Percentiles rank a stretch among this genome's conserved stretches.
These are phyloP conservation scores for Arthroderma uncinatum DNA, from an alignment of 2,329 filamentous ascomycete species.

Conservation along the genomic window DNA sequence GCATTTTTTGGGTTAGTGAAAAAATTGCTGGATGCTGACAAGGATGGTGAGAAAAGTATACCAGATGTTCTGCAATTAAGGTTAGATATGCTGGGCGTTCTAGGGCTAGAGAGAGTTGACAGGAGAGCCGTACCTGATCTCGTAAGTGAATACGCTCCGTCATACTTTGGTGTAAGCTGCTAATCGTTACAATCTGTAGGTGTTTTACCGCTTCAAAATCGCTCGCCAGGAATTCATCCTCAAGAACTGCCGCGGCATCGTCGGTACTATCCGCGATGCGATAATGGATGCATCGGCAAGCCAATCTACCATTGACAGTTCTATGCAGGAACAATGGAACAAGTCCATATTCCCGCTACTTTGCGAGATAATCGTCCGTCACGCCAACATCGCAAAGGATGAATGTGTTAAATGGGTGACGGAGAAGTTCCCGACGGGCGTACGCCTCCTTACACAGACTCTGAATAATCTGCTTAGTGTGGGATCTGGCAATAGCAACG, in stretches of 20 bases:
- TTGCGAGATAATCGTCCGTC: constrained; percentile 26
- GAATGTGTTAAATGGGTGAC: constrained; percentile 24
- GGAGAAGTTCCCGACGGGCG: constrained; percentile 20
- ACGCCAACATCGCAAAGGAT: constrained; percentile 21
- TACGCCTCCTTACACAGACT: constrained; percentile 22
- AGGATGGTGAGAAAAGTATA: constrained; percentile 9
- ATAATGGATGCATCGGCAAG: constrained; percentile 13
- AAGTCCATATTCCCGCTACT: constrained; percentile 23
- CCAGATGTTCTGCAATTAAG: constrained; percentile 5
- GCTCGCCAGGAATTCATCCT: constrained; percentile 30
- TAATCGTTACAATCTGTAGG: constrained; percentile 11
- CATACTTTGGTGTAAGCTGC: background rate
- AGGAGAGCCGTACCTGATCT: constrained; percentile 18
- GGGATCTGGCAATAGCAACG: constrained; percentile 16
- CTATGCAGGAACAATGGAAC: constrained; percentile 16
- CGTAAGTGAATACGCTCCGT: constrained; percentile 15
- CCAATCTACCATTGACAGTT: background rate
- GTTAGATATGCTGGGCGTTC: constrained; percentile 7
- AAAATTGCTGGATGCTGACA: constrained; percentile 20
- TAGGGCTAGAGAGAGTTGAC: background rate
- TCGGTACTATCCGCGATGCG: constrained; percentile 27
- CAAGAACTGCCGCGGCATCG: constrained; percentile 25
- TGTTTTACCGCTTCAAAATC: constrained; percentile 32
- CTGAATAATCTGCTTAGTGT: constrained; percentile 27
- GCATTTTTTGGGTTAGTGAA: constrained; percentile 30